Percentiles rank a stretch among this genome's conserved stretches.
These are phyloP conservation scores for Podaxis carcinomalis DNA, from an alignment of 768 basidiomycete species.

Conservation along the genomic window DNA sequence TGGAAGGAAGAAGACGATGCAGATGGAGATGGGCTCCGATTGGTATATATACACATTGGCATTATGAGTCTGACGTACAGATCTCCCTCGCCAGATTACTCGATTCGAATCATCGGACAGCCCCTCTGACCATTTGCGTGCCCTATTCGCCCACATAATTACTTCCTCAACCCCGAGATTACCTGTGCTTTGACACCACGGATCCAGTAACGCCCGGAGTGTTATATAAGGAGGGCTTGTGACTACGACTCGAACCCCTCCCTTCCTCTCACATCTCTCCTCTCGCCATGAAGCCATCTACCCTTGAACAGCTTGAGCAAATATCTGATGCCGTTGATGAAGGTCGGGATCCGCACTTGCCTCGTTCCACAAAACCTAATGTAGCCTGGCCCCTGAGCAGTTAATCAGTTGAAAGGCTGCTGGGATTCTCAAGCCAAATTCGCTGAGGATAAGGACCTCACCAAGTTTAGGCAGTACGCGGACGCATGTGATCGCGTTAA, in stretches of 20 bases:
- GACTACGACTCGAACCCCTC: not conserved
- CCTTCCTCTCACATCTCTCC: not conserved
- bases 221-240: not conserved
- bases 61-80: not conserved
- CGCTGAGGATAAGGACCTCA: constrained; percentile 61
- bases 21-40: not conserved
- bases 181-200: not conserved
- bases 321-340: constrained; percentile 47
- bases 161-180: not conserved
- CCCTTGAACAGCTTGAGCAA: constrained; percentile 33
- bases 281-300: constrained; percentile 14
- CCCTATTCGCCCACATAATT: not conserved
- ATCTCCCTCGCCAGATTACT: not conserved
- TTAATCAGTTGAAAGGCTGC: constrained; percentile 65
- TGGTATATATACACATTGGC: not conserved
- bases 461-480: constrained; percentile 68
- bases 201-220: not conserved
- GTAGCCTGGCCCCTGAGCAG: constrained; percentile 27
- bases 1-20: not conserved
- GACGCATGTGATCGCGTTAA: constrained; percentile 76
- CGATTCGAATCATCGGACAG: not conserved
- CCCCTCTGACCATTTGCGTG: not conserved
- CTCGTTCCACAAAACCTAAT: not conserved
- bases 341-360: constrained; percentile 23
- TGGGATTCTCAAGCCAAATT: constrained; percentile 60